These are phyloP conservation scores for Tilletia walkeri DNA, from an alignment of 1,284 basidiomycete species.

Conservation along the genomic window DNA sequence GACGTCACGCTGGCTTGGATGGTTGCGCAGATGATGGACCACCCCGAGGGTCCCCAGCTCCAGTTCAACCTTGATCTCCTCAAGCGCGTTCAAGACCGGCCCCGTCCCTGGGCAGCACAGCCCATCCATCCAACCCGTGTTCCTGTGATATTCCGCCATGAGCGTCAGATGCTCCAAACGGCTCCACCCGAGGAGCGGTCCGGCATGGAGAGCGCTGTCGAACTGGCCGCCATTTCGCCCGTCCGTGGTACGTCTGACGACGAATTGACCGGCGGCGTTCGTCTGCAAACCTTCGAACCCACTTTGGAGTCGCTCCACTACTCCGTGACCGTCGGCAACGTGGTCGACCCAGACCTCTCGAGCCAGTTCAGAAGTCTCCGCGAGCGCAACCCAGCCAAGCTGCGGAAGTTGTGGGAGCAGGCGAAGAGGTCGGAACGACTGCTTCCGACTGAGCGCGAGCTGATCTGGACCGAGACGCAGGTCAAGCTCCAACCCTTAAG, in stretches of 20 bases:
- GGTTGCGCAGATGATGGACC: slow-evolving; percentile 39
- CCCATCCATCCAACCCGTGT: slow-evolving; percentile 27
- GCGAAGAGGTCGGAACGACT: background rate
- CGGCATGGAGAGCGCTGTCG: too few relatives aligned
- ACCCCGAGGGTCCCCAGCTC: slow-evolving; percentile 32
- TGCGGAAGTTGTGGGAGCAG: background rate
- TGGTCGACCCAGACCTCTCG: background rate
- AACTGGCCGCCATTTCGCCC: too few relatives aligned
- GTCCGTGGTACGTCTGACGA: too few relatives aligned
- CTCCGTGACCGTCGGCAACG: background rate
- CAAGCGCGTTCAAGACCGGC: slow-evolving; percentile 30
- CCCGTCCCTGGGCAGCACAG: slow-evolving; percentile 34
- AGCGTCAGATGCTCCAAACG: slow-evolving; percentile 1
- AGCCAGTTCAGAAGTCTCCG: slow-evolving; percentile 5
- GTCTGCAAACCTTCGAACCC: background rate
- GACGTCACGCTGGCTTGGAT: slow-evolving; percentile 51
- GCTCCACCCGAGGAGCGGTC: background rate
- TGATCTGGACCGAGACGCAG: background rate
- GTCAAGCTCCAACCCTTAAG: background rate
- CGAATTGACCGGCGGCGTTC: background rate
- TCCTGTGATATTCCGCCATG: slow-evolving; percentile 9
- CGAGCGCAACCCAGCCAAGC: background rate
- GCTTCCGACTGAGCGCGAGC: slow-evolving; percentile 13
- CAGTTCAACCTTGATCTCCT: slow-evolving; percentile 33
- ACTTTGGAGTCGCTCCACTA: background rate